Base-by-base conservation (phyloP, 139 green algal genomes). In the Chlamydomonas sp. region DNA sequence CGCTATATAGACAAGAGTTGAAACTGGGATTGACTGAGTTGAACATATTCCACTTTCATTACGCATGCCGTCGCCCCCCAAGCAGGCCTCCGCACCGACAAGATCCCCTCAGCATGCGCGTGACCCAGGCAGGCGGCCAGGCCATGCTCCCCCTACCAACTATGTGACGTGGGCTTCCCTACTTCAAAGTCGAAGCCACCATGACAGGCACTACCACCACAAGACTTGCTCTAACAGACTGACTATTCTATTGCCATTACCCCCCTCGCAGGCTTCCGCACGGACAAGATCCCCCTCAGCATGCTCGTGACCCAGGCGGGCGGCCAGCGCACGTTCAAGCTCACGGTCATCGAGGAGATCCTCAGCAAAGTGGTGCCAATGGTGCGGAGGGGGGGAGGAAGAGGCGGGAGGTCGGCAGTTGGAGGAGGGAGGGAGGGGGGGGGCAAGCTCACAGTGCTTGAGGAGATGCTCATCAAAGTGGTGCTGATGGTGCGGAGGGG, bases 311-410 rank as follows among this genome's bases (percentile, higher is more conserved):
- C 57, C 3, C 54, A 80, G 54, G 66, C 61, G 24, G 80, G 80
- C 22, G 80, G 80, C 0, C 80, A 79, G 71, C 26, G 16, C 13
- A 65, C 66, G 36, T 83, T 86, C 71, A 81, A 86, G 65, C 62
- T 73, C 1, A 72, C 72, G 29, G 76, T 78, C 47, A 61, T 86
- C 29, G 80, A 86, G 76, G 73, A 76, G 43, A 36, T 86, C 29
- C 68, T 86, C 54, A 38, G 76, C n/a, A 73, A 63, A 39, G 58
- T 57, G 8, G 66, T 81, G 63, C 34, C 43, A 16, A 65, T 33
- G 60, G 73, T 74, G 47, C 3, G 65, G 16, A 16, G n/a, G 22
- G 24, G 29, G 30, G 28, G 26, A 36, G 22, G 1, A 2, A 28
- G 6, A 24, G 26, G 34, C 1, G 26, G 33, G 61, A 37, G n/a